Evolutionary conservation across 1,284 basidiomycete species (phyloP), one percentile per base, ranked within the genome.

Genomic region (Melampsora abietis-canadensis): DNA sequence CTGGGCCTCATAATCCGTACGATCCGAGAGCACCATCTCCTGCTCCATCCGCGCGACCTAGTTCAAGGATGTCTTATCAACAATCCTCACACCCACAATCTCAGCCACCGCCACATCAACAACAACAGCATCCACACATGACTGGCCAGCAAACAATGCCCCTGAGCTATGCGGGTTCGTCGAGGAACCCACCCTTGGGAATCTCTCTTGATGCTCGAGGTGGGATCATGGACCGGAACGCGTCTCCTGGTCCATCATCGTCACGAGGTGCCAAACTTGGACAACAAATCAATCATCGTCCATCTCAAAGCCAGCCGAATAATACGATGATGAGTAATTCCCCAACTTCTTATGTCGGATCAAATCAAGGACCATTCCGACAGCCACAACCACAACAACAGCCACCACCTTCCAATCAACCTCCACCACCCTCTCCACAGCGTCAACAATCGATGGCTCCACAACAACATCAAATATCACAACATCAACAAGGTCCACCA

Each of bases 161-260:
- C 17, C 57, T 60, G 48, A 51, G 17, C 12, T 57, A n/a, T 59
- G 54, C 54, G 12, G 57, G 31, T 15, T 44, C 14, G 19, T 37
- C 60, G 61, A 37, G 66, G 19, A 54, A 54, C 27, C 69, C 77
- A 21, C 84, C 84, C 44, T 76, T 91, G 37, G 92, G 92, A 0
- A 93, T 94, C 77, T 85, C 87, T 12, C 84, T 94, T 19, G 91
- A 92, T 79, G 88, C 89, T 1, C 86, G 83, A 69, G 92, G 92
- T 8, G 86, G 88, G 17, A 91, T 94, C 12, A 85, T 88, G 27
- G 87, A 89, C 77, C n/a, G 78, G 77, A 37, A 78, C 76, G 51
- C 78, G 78, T 44, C 78, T 78, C 14, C 78, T 76, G 17, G 74
- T 72, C 48, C 77, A 76, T 65, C 76, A 40, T 12, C 21, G 27